Evolutionary conservation across 257 asterid genomes (phyloP).

Genomic region (Osmanthus fragrans): DNA sequence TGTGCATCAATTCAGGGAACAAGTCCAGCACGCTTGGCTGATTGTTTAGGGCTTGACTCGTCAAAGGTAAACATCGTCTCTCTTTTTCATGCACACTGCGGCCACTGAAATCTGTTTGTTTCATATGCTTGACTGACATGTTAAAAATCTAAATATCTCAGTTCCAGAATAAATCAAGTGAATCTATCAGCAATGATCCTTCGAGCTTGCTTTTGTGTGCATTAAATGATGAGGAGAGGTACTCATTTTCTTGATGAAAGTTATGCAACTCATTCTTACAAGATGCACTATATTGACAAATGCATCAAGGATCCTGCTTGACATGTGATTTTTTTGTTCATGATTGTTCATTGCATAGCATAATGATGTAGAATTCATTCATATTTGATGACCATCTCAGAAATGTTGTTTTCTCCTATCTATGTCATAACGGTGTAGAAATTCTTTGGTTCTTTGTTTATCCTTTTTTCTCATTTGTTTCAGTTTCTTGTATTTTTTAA

Average conservation of each 20-base stretch:
- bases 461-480: not conserved
- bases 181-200: conserved; percentile 56
- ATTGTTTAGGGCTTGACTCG: conserved; percentile 93
- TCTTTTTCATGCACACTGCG: conserved; percentile 11
- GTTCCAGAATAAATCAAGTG: conserved; percentile 84
- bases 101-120: conserved; percentile 2
- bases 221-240: conserved; percentile 86
- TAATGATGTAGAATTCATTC: conserved; percentile 7
- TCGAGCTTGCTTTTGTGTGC: conserved; percentile 60
- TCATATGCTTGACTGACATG: conserved; percentile 27
- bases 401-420: not conserved
- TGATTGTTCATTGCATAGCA: not conserved
- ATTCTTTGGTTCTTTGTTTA: not conserved
- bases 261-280: conserved; percentile 5
- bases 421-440: not conserved
- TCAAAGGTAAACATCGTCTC: conserved; percentile 63
- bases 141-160: conserved; percentile 31
- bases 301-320: not conserved
- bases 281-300: not conserved
- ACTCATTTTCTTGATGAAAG: conserved; percentile 21
- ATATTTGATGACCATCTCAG: not conserved
- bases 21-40: conserved; percentile 97
- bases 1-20: conserved; percentile 98
- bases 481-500: not conserved
- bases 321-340: not conserved